phyloP scores from a whole-genome alignment of 495 filamentous ascomycete species.

The Penicillium coffeae region DNA sequence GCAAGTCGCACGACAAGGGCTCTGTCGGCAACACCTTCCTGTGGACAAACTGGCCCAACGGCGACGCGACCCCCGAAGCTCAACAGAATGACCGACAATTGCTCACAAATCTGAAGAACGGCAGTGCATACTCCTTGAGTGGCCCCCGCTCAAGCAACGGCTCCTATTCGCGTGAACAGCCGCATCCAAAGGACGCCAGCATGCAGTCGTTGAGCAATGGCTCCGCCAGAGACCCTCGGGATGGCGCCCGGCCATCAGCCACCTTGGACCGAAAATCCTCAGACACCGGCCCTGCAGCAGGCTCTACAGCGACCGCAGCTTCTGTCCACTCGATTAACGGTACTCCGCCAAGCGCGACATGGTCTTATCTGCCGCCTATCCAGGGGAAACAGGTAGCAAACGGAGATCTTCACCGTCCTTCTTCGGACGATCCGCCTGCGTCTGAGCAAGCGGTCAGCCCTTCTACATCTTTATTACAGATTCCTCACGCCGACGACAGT shows the following conservation, averaged over 20 bases:
- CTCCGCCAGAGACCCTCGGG: conserved; percentile 33
- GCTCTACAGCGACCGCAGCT: conserved; percentile 26
- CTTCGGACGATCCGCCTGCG: conserved; percentile 28
- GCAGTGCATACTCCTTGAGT: conserved; percentile 45
- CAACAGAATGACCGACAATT: conserved; percentile 35
- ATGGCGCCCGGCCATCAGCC: conserved; percentile 37
- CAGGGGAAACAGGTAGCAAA: conserved; percentile 39
- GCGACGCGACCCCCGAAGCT: conserved; percentile 34
- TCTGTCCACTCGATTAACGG: conserved; percentile 36
- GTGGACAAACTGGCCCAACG: conserved; percentile 45
- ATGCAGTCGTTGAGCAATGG: conserved; percentile 49
- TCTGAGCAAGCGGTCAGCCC: conserved; percentile 28
- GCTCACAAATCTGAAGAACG: conserved; percentile 36
- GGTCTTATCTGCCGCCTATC: conserved; percentile 21
- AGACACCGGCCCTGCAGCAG: conserved; percentile 30
- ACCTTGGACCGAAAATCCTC: conserved; percentile 34
- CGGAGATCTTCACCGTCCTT: conserved; percentile 35
- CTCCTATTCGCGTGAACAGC: conserved; percentile 47
- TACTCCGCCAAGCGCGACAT: conserved; percentile 7
- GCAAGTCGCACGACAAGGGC: conserved; percentile 43
- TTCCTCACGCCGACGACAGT: conserved; percentile 31
- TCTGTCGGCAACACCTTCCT: conserved; percentile 47
- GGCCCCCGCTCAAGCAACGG: conserved; percentile 46
- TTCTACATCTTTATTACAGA: conserved; percentile 29
- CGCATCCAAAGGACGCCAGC: conserved; percentile 51